These are phyloP conservation scores for Pseudogymnoascus sp. DNA, from an alignment of 2,329 filamentous ascomycete species.

Conservation along the genomic window DNA sequence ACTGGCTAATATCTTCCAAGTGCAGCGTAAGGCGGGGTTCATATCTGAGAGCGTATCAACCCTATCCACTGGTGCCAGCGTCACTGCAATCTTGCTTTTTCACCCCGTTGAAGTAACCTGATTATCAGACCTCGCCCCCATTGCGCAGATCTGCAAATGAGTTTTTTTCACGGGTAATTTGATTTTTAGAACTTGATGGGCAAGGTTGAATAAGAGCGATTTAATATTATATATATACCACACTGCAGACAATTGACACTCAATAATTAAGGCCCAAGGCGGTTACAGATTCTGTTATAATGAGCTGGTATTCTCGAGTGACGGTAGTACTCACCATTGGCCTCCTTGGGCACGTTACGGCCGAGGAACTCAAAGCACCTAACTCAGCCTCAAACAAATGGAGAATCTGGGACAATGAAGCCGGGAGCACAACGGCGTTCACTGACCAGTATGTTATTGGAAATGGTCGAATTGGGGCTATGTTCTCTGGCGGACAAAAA, in stretches of 20 bases:
- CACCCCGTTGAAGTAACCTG: not conserved
- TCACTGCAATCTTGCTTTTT: not conserved
- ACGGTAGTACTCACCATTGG: not conserved
- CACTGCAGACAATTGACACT: not conserved
- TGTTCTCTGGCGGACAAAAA: constrained; percentile 35
- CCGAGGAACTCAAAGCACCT: not conserved
- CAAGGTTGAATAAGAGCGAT: not conserved
- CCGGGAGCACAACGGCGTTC: constrained; percentile 31
- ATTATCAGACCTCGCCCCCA: not conserved
- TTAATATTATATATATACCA: not conserved
- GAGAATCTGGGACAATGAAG: constrained; percentile 11
- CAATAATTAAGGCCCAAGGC: not conserved
- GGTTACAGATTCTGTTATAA: not conserved
- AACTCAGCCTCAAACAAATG: not conserved
- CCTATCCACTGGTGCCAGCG: not conserved
- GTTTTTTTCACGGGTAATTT: not conserved
- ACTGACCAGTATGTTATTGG: constrained; percentile 29
- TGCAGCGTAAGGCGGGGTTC: not conserved
- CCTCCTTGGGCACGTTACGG: not conserved
- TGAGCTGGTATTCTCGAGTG: not conserved
- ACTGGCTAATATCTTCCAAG: not conserved
- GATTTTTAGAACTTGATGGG: not conserved
- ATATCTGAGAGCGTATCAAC: not conserved
- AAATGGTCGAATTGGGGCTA: constrained; percentile 35
- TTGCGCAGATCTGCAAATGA: not conserved